Evolutionary conservation across 2,329 filamentous ascomycete genomes (phyloP), one percentile per base, ranked within the genome.

Genomic region (Fusarium praegraminearum): DNA sequence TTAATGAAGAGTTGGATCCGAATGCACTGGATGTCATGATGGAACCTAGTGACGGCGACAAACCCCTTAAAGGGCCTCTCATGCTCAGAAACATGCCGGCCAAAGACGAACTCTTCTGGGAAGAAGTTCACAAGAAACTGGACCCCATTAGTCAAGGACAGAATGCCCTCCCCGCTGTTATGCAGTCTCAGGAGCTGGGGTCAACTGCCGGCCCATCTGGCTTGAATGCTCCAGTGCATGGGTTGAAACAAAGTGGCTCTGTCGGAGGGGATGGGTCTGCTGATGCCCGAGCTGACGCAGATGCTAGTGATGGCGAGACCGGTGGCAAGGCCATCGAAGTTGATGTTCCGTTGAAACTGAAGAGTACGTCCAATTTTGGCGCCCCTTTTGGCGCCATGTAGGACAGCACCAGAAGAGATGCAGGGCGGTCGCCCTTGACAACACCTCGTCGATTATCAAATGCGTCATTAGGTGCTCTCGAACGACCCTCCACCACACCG

Each of bases 61-160:
- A 76, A 2, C 77, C 80, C 22, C 78, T 89, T 33, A 84, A 81
- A 55, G 86, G 85, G 1, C 86, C 86, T 11, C 70, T 88, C 51
- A 85, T 85, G 78, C 79, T 89, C 38, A 81, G 82, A 61, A 89
- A 89, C 65, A 84, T 85, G 62, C 85, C 86, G 2, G 84, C 84
- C 2, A 81, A 86, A 50, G 86, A 89, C 61, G 86, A 87, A 69
- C 77, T 84, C 24, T 89, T 89, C 66, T 83, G 86, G 51, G 78
- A 79, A 45, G 78, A 79, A 61, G 75, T 89, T 18, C 82, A 84
- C 38, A 81, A 85, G 72, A 87, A 84, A 73, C 80, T 89, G 4
- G 81, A 85, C 60, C 80, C 83, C 41, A 83, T 86, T 43, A 82
- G 82, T 58, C 82, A 80, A 54, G 82, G 80, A 16, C 78, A 82